These are phyloP conservation scores for Aureobasidium melanogenum DNA, from an alignment of 2,329 filamentous ascomycete species.

Conservation along the genomic window DNA sequence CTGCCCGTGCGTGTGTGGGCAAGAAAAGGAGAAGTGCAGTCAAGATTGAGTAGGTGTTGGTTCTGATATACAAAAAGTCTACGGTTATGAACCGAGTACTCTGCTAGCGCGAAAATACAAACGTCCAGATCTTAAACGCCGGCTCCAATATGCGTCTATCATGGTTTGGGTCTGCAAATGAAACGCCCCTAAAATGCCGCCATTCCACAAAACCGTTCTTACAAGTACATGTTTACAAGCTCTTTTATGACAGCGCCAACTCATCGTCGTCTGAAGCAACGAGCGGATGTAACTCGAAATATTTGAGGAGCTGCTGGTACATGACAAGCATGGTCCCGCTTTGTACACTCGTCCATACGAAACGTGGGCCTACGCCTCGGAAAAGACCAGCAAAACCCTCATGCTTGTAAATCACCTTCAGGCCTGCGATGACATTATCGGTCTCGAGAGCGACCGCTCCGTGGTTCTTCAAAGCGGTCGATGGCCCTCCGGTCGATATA, in stretches of 20 bases:
- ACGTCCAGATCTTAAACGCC: constrained; percentile 4
- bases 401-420: constrained; percentile 79
- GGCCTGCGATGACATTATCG: constrained; percentile 75
- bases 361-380: constrained; percentile 82
- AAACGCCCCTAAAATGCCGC: constrained; percentile 7
- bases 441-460: constrained; percentile 77
- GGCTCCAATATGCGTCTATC: constrained; percentile 10
- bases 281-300: constrained; percentile 54
- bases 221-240: not conserved
- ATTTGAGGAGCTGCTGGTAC: constrained; percentile 78
- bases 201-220: not conserved
- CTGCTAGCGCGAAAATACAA: not conserved
- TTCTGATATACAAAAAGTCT: constrained; percentile 9
- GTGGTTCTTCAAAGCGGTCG: constrained; percentile 69
- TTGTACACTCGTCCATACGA: constrained; percentile 96
- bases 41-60: not conserved
- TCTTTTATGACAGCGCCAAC: constrained; percentile 14
- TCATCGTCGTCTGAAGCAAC: constrained; percentile 19
- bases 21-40: not conserved
- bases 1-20: not conserved
- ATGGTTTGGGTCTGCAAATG: not conserved
- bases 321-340: constrained; percentile 93
- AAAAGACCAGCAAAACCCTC: constrained; percentile 90
- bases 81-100: not conserved
- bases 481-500: constrained; percentile 86